Evolutionary conservation across 2,329 filamentous ascomycete genomes (phyloP), one percentile per base, ranked within the genome.

Genomic region (Fusarium veterinarium): DNA sequence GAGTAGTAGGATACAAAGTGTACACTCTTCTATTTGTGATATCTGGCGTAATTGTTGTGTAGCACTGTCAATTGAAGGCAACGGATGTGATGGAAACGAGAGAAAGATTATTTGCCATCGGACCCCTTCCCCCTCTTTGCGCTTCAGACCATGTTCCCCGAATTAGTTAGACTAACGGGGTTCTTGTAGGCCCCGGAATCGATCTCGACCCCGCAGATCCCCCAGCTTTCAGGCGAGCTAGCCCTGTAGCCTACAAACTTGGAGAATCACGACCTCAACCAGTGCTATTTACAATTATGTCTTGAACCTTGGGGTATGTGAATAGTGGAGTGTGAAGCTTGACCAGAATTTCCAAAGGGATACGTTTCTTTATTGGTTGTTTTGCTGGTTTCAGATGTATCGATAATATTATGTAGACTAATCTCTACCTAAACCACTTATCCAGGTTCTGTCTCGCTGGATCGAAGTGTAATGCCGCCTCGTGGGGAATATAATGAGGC

Each of bases 41-140:
- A 8, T 7, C 0, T 4, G 2, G 5, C 10, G 19, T 0, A 11
- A 3, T 16, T 30, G 6, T 3, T n/a, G 9, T n/a, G 0, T 46
- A 13, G 13, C 2, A 11, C 3, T 14, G 13, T 45, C 14, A 16
- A 28, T 16, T n/a, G 16, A 20, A 30, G 19, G 28, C 5, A n/a
- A 12, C 16, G 45, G 5, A 17, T 8, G 20, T n/a, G 45, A 48
- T 48, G 20, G 10, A 31, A n/a, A n/a, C 5, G 14, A 31, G 37
- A n/a, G n/a, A n/a, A 56, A 42, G 28, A 42, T 31, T 41, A 37
- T 56, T 56, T 20, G 52, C 52, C 52, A 20, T 56, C 52, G 2
- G 28, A 20, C 16, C 46, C 37, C 2, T 55, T 23, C 25, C 51
- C 51, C 51, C 37, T 56, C 52, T 6, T 12, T 30, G 11, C 9